phyloP scores from a whole-genome alignment of 2,329 filamentous ascomycete genomes.

The Trichoderma cornu-damae region DNA sequence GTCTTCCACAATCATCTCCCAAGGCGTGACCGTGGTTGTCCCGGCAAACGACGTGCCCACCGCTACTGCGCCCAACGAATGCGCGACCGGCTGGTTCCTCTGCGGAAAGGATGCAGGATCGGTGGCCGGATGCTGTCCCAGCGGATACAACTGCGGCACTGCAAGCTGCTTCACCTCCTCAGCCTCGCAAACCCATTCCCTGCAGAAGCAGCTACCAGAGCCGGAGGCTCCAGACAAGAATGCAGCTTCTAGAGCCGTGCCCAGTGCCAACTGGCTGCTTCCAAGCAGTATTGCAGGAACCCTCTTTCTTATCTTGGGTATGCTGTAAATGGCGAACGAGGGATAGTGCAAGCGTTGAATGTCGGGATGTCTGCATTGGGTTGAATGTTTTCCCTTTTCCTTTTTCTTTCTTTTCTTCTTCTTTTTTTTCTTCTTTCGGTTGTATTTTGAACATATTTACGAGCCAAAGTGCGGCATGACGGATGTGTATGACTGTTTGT shows the following conservation, averaged over 20 bases:
- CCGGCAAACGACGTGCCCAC: constrained; percentile 48
- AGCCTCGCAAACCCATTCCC: constrained; percentile 50
- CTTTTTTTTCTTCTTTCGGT: background rate
- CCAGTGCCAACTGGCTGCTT: background rate
- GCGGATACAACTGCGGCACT: constrained; percentile 66
- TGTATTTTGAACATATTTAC: background rate
- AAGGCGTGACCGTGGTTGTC: constrained; percentile 67
- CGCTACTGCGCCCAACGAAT: constrained; percentile 45
- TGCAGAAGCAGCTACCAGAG: constrained; percentile 43
- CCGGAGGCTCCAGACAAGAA: constrained; percentile 33
- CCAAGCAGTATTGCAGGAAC: background rate
- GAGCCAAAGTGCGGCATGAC: background rate
- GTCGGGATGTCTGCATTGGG: background rate
- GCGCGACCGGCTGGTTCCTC: constrained; percentile 77
- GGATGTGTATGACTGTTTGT: background rate
- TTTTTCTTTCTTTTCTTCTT: background rate
- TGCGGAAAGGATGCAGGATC: constrained; percentile 51
- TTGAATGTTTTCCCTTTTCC: background rate
- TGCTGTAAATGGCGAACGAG: background rate
- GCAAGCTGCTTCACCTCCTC: constrained; percentile 61
- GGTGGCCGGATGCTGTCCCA: constrained; percentile 79
- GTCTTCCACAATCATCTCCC: constrained; percentile 59
- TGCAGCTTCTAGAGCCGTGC: background rate
- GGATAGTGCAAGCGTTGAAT: background rate
- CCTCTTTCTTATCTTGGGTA: constrained; percentile 4